These are phyloP conservation scores for Cicer pinnatifidum DNA, from an alignment of 306 rosid genomes.

Conservation along the genomic window DNA sequence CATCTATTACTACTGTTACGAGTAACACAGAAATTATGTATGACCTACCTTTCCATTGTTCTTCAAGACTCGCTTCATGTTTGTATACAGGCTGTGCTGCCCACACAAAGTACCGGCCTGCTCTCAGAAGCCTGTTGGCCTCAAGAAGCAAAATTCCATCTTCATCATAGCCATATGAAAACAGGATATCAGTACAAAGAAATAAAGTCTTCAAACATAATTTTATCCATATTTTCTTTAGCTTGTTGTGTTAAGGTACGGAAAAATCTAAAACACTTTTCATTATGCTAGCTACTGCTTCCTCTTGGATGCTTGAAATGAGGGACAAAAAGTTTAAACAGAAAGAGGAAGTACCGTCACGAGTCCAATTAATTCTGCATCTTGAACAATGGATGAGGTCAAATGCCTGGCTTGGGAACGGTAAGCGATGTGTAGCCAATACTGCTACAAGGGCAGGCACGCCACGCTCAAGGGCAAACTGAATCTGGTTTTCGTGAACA, in stretches of 20 bases:
- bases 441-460: slow-evolving; percentile 83
- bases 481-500: slow-evolving; percentile 85
- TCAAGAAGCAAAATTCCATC: slow-evolving; percentile 93
- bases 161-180: slow-evolving; percentile 53
- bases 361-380: slow-evolving; percentile 89
- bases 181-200: slow-evolving; percentile 44
- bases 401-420: slow-evolving; percentile 91
- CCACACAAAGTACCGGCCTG: slow-evolving; percentile 91
- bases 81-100: slow-evolving; percentile 90
- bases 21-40: slow-evolving; percentile 24
- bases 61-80: slow-evolving; percentile 68
- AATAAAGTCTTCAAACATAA: slow-evolving; percentile 25
- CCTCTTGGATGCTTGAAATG: slow-evolving; percentile 29
- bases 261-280: neutral
- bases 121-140: slow-evolving; percentile 83
- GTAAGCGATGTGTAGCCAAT: slow-evolving; percentile 69
- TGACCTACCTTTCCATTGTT: slow-evolving; percentile 86
- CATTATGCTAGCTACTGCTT: neutral
- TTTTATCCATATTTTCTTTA: neutral
- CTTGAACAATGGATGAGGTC: slow-evolving; percentile 91
- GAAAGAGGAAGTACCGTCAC: slow-evolving; percentile 63
- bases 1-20: neutral
- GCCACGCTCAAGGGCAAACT: slow-evolving; percentile 95
- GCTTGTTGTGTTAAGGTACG: neutral
- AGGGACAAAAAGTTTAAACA: slow-evolving; percentile 18